Evolutionary conservation across 192 early-diverging fungal species (phyloP).

Genomic region (Backusella luteola): DNA sequence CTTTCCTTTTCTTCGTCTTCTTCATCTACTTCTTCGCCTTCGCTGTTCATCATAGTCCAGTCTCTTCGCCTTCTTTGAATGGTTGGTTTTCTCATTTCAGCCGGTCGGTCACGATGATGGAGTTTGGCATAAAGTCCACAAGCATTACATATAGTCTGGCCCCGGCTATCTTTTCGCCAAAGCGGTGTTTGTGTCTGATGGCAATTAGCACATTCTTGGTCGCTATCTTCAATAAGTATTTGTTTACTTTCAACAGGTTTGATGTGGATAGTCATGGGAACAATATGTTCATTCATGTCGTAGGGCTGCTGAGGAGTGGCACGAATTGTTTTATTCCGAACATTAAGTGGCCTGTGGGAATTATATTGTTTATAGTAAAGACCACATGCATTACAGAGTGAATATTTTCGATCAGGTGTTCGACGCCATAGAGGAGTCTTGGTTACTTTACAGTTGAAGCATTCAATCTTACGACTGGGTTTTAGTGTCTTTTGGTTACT

Average conservation of each 20-base stretch:
- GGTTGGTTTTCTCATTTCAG: constrained; percentile 71
- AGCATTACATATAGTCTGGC: constrained; percentile 78
- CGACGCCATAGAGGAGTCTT: constrained; percentile 93
- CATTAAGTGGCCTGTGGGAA: constrained; percentile 65
- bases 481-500: neutral
- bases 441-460: constrained; percentile 74
- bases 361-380: constrained; percentile 94
- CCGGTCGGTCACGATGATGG: constrained; percentile 83
- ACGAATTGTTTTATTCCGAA: constrained; percentile 22
- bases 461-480: constrained; percentile 31
- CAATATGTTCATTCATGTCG: neutral
- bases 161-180: constrained; percentile 74
- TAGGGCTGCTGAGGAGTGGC: neutral
- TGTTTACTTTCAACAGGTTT: neutral
- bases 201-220: constrained; percentile 60
- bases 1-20: neutral
- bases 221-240: neutral
- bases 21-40: neutral
- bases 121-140: constrained; percentile 91
- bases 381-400: constrained; percentile 96
- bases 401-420: constrained; percentile 66
- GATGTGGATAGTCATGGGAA: neutral
- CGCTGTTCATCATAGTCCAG: constrained; percentile 23
- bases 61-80: constrained; percentile 58
- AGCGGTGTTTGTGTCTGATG: constrained; percentile 72